Evolutionary conservation across 306 rosid genomes (phyloP).

Genomic region (Castanospermum australe): DNA sequence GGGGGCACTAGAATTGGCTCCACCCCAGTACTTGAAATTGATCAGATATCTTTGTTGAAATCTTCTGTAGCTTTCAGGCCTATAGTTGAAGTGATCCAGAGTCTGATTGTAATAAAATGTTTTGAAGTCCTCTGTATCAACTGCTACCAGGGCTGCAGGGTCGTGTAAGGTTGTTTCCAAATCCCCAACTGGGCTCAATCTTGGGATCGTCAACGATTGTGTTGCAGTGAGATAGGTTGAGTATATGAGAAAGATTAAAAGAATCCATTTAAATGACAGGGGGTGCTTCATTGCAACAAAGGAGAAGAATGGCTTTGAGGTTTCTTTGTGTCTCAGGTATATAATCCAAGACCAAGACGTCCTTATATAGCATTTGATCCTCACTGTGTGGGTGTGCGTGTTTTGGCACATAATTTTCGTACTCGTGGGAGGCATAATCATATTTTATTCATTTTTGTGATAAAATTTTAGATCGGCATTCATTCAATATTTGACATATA

Average conservation of each 20-base stretch:
- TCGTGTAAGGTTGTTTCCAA: conserved; percentile 25
- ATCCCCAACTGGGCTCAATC: conserved; percentile 48
- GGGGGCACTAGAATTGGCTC: conserved; percentile 60
- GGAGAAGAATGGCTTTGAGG: conserved; percentile 1
- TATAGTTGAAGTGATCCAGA: conserved; percentile 76
- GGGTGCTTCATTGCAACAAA: not conserved
- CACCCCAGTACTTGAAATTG: conserved; percentile 70
- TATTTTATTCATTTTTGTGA: too few relatives aligned
- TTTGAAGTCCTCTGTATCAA: conserved; percentile 14
- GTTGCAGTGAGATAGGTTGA: conserved; percentile 26
- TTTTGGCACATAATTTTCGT: not conserved
- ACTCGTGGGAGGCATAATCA: not conserved
- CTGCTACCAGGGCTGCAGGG: not conserved
- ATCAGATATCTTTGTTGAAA: conserved; percentile 67
- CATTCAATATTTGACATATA: too few relatives aligned
- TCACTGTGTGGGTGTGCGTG: not conserved
- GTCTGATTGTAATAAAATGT: conserved; percentile 59
- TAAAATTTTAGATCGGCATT: too few relatives aligned
- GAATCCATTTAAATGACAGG: conserved; percentile 18
- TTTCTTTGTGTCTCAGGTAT: not conserved
- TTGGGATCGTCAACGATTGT: conserved; percentile 39
- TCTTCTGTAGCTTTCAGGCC: conserved; percentile 54
- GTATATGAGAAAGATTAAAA: conserved; percentile 22
- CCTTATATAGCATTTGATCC: not conserved
- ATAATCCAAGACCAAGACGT: not conserved